Evolutionary conservation across 1,284 basidiomycete species (phyloP), one percentile per base, ranked within the genome.

Genomic region (Tetrapyrgos nigripes): DNA sequence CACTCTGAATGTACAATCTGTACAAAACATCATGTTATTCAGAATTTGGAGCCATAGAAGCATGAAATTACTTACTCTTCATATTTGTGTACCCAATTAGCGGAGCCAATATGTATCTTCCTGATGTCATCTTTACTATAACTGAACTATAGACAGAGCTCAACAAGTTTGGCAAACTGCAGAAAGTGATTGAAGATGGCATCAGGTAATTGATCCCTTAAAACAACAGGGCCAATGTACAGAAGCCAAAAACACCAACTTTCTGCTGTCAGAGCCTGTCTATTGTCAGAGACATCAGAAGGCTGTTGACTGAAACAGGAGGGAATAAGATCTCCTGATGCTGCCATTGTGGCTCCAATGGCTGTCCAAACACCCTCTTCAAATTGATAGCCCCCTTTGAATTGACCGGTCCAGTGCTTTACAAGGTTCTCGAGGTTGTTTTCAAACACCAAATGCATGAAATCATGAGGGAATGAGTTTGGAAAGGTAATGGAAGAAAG

Each of bases 341-440:
- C 44, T 1, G 64, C 67, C 3, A 68, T 71, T 0, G 69, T 70
- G 5, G 55, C 53, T 0, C 74, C 75, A 35, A 79, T 73, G 0
- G 65, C 70, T 1, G 70, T 64, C 77, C 76, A 78, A 5, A 74
- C n/a, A n/a, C n/a, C n/a, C n/a, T n/a, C n/a, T n/a, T n/a, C n/a
- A n/a, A n/a, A n/a, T n/a, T n/a, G n/a, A 50, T 73, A 64, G 0
- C 77, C 63, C 1, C 57, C 68, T 57, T 74, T 73, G 66, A 69
- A 72, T 19, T 67, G 29, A 0, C 69, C 68, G 0, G 71, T 72
- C 73, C 75, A 79, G 0, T 71, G 67, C 0, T 54, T 50, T 10
- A 61, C 50, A 62, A 85, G 80, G 82, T 81, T 48, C 80, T 62
- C 62, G 27, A 75, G 52, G 1, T 73, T 43, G 55, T 77, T 76